phyloP scores from a whole-genome alignment of 2,329 filamentous ascomycete genomes.

The Alternaria brassicae region DNA sequence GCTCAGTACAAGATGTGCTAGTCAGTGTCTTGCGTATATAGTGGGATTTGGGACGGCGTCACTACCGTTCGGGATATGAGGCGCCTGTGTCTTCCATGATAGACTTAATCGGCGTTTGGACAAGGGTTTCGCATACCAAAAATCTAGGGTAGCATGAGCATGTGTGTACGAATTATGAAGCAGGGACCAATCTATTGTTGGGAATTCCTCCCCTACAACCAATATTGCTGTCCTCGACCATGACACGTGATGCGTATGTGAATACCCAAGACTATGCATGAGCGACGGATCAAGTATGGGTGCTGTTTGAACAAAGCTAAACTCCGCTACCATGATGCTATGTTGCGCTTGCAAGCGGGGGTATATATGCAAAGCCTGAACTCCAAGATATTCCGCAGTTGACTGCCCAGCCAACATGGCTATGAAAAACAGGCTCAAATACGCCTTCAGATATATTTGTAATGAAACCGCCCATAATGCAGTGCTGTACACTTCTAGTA shows the following conservation, averaged over 20 bases:
- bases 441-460: background rate
- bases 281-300: background rate
- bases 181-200: conserved; percentile 45
- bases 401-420: background rate
- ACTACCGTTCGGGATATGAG: background rate
- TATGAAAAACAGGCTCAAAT: conserved; percentile 3
- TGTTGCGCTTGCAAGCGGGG: conserved; percentile 19
- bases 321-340: conserved; percentile 17
- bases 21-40: conserved; percentile 1
- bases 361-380: conserved; percentile 20
- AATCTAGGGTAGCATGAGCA: conserved; percentile 44
- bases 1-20: conserved; percentile 78
- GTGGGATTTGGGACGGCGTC: background rate
- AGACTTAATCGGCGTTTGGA: conserved; percentile 31
- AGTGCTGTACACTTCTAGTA: conserved; percentile 18
- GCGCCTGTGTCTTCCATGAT: conserved; percentile 9
- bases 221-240: background rate
- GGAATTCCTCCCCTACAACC: conserved; percentile 47
- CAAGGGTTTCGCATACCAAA: conserved; percentile 23
- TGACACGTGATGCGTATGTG: background rate
- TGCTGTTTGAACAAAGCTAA: background rate
- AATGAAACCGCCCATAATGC: background rate
- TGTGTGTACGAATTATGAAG: conserved; percentile 40
- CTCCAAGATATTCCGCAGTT: background rate
- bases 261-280: background rate